Evolutionary conservation across 1,284 basidiomycete genomes (phyloP).

Genomic region (Ceratobasidium sp.): DNA sequence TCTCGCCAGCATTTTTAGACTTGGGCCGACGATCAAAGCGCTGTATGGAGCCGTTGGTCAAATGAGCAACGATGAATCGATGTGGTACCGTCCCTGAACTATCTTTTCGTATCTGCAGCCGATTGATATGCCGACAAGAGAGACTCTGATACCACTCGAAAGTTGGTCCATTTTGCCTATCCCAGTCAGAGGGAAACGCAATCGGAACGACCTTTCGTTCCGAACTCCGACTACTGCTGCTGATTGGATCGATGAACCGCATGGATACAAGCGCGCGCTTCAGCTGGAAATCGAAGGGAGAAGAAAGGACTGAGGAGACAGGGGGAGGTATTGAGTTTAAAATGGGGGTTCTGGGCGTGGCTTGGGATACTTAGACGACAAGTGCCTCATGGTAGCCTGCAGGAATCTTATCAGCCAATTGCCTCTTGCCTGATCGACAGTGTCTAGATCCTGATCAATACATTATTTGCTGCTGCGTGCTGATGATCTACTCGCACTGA

Average conservation of each 20-base stretch:
- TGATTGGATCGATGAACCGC: background rate
- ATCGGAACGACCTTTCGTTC: background rate
- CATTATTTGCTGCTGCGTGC: too few relatives aligned
- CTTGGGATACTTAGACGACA: too few relatives aligned
- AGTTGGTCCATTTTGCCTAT: background rate
- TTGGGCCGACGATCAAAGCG: background rate
- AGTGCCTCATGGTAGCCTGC: too few relatives aligned
- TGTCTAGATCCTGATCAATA: too few relatives aligned
- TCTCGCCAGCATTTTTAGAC: background rate
- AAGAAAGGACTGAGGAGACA: too few relatives aligned
- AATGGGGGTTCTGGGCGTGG: too few relatives aligned
- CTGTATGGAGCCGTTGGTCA: background rate
- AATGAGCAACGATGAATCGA: background rate
- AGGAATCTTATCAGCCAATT: too few relatives aligned
- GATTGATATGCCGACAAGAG: background rate
- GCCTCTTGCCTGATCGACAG: too few relatives aligned
- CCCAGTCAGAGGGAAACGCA: background rate
- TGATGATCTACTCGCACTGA: too few relatives aligned
- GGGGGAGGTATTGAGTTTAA: too few relatives aligned
- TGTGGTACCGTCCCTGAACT: background rate
- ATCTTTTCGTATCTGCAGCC: background rate
- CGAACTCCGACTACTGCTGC: background rate
- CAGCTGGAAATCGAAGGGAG: too few relatives aligned
- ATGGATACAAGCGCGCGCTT: background rate
- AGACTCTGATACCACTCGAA: background rate